Evolutionary conservation across 2,329 filamentous ascomycete genomes (phyloP).

Genomic region (Epichloe hybrida): DNA sequence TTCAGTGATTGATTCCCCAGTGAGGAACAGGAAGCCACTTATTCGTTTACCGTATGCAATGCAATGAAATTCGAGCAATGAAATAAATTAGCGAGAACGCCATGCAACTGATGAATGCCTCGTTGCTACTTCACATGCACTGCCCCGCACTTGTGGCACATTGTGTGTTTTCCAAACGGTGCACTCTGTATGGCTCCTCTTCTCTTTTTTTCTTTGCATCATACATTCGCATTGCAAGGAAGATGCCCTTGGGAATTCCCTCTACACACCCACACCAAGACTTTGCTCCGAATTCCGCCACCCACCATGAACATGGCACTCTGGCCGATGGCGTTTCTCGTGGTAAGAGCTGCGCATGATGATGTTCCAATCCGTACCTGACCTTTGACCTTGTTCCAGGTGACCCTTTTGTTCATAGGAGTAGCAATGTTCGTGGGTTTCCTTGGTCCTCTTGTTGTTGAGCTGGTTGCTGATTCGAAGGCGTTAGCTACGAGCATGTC

Average conservation of each 20-base stretch:
- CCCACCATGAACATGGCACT: neutral
- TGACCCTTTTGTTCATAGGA: neutral
- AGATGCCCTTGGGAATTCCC: neutral
- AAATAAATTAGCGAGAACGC: neutral
- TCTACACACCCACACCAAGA: neutral
- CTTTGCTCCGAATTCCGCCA: neutral
- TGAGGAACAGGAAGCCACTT: no score
- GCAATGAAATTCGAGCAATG: neutral
- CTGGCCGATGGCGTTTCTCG: neutral
- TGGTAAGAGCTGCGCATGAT: neutral
- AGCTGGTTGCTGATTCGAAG: neutral
- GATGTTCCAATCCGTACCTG: neutral
- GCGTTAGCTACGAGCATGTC: slow-evolving; percentile 2
- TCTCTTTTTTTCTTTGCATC: neutral
- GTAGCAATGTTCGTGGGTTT: slow-evolving; percentile 1
- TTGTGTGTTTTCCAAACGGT: neutral
- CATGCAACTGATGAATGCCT: neutral
- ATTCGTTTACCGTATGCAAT: no score
- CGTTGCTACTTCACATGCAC: neutral
- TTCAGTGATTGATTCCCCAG: no score
- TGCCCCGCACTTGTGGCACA: neutral
- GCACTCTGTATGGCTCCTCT: neutral
- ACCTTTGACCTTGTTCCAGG: neutral
- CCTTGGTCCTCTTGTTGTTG: neutral
- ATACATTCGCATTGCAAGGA: no score